Percentiles rank a stretch among this genome's conserved stretches.
Conservation (phyloP, 345 rosid species). For the Dimocarpus longan region DNA sequence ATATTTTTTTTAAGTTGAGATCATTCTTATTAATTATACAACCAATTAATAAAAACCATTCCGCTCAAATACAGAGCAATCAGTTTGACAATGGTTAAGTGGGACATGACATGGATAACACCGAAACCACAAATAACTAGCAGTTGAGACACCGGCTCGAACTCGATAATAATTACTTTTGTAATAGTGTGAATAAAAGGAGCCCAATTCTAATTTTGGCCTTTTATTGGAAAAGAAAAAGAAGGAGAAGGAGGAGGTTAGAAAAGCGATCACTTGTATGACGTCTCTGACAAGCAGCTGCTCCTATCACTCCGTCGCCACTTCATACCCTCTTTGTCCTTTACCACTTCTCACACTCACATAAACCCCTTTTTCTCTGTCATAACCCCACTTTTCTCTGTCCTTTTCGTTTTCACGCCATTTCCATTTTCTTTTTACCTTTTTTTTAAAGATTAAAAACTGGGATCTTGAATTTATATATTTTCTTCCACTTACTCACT, state of each 20-base stretch:
- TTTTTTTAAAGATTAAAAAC: not conserved
- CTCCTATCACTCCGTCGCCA: not conserved
- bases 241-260: not conserved
- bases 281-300: conserved; percentile 17
- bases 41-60: no score
- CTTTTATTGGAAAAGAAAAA: not conserved
- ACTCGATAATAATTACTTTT: no score
- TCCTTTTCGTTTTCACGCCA: conserved; percentile 3
- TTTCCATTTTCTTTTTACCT: not conserved
- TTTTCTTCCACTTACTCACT: not conserved
- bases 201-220: no score
- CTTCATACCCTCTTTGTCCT: not conserved
- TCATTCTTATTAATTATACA: no score
- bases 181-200: no score
- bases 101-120: no score
- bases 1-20: no score
- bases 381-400: not conserved
- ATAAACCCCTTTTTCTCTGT: no score
- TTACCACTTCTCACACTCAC: not conserved
- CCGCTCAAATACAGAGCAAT: no score
- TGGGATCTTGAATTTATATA: not conserved
- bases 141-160: no score
- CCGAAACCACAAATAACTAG: no score
- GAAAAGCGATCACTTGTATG: not conserved
- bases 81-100: no score